Conservation (phyloP, 2,329 filamentous ascomycete genomes). For the Scortechinia acanthostroma region DNA sequence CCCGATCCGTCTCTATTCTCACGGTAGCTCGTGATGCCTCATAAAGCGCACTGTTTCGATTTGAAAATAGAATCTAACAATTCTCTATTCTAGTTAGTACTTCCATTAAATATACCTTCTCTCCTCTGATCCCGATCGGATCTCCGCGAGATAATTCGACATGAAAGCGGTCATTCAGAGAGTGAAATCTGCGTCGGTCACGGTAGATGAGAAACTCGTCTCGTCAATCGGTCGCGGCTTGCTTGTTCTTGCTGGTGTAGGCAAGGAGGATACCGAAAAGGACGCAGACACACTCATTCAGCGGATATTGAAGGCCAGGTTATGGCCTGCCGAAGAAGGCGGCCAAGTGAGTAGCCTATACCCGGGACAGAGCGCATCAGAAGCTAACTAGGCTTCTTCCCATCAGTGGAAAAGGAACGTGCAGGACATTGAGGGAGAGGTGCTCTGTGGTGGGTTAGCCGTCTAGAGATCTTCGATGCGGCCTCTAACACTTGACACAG, state of each 20-base stretch:
- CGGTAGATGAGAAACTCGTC: slow-evolving; percentile 81
- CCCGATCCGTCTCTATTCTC: too few species aligned
- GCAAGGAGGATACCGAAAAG: slow-evolving; percentile 81
- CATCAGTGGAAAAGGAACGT: slow-evolving; percentile 83
- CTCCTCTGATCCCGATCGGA: too few species aligned
- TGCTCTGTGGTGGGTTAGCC: slow-evolving; percentile 80
- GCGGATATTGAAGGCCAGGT: slow-evolving; percentile 81
- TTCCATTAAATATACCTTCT: too few species aligned
- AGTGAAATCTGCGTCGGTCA: slow-evolving; percentile 90
- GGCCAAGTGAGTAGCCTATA: neutral
- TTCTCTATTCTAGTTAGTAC: too few species aligned
- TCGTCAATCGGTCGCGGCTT: slow-evolving; percentile 87
- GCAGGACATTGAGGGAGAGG: slow-evolving; percentile 79
- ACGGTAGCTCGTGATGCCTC: too few species aligned
- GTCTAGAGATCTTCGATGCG: too few species aligned
- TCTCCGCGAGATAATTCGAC: too few species aligned
- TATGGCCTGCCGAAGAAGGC: slow-evolving; percentile 73
- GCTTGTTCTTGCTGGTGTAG: slow-evolving; percentile 84
- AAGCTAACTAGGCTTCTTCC: neutral
- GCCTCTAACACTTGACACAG: too few species aligned
- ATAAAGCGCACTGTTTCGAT: too few species aligned
- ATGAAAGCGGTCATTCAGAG: slow-evolving; percentile 89
- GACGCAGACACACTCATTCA: slow-evolving; percentile 76
- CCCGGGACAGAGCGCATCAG: too few species aligned
- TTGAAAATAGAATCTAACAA: too few species aligned